Evolutionary conservation across 306 rosid genomes (phyloP).

Genomic region (Prunus mume): DNA sequence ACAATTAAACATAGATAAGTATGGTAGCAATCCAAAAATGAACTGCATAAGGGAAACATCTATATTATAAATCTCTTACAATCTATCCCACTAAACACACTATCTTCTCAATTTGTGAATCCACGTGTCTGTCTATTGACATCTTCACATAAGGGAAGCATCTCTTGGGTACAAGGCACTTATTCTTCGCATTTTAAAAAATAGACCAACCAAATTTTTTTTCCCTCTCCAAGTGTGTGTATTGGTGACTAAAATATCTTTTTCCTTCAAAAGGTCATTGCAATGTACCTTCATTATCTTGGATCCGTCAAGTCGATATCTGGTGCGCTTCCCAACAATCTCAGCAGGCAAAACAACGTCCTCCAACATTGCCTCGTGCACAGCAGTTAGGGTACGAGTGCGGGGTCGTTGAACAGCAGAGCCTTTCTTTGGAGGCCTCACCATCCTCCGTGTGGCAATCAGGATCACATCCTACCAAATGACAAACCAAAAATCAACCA

Average conservation of each 20-base stretch:
- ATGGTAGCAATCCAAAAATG: background rate
- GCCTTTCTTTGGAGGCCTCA: constrained; percentile 65
- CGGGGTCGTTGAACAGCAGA: constrained; percentile 41
- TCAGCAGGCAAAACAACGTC: constrained; percentile 74
- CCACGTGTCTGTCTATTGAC: background rate
- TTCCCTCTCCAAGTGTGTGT: background rate
- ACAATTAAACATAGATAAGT: background rate
- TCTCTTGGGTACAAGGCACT: background rate
- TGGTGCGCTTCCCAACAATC: constrained; percentile 65
- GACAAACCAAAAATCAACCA: background rate
- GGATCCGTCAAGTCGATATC: constrained; percentile 68
- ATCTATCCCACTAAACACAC: background rate
- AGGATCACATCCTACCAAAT: constrained; percentile 56
- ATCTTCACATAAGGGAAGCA: too few relatives aligned
- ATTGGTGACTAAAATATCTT: background rate
- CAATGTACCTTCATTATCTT: constrained; percentile 57
- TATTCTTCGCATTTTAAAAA: background rate
- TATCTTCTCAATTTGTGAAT: background rate
- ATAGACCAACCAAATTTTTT: background rate
- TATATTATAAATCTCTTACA: too few relatives aligned
- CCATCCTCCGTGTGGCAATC: constrained; percentile 64
- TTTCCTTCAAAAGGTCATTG: background rate
- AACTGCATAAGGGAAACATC: too few relatives aligned
- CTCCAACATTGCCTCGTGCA: constrained; percentile 68
- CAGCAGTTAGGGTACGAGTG: constrained; percentile 67